These are phyloP conservation scores for Triadica sebifera DNA, from an alignment of 345 rosid genomes.

Conservation along the genomic window DNA sequence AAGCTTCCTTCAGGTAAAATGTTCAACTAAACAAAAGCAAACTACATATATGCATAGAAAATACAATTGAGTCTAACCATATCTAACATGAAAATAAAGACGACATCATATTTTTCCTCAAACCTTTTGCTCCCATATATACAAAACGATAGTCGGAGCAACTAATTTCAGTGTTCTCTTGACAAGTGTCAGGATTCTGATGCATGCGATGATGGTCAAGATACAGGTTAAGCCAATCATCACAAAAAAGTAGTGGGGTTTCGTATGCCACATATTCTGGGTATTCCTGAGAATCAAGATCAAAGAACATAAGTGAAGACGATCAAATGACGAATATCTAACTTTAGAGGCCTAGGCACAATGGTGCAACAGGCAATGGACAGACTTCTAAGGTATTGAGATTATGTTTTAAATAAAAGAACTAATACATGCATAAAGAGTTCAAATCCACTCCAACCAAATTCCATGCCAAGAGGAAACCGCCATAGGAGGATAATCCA, in stretches of 20 bases:
- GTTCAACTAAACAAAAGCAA: constrained; percentile 21
- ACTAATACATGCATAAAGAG: not conserved
- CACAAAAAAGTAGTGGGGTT: constrained; percentile 59
- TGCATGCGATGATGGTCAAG: constrained; percentile 73
- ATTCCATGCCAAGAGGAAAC: not conserved
- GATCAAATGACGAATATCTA: constrained; percentile 3
- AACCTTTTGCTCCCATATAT: constrained; percentile 95
- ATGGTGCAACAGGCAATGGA: not conserved
- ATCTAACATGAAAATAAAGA: constrained; percentile 10
- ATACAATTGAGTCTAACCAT: constrained; percentile 5
- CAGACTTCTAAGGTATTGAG: not conserved
- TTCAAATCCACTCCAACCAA: not conserved
- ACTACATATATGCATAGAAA: not conserved
- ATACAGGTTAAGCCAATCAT: constrained; percentile 93
- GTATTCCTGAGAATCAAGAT: constrained; percentile 65
- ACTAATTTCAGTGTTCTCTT: constrained; percentile 56
- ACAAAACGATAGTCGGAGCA: constrained; percentile 97
- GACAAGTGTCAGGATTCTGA: constrained; percentile 41
- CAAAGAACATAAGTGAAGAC: constrained; percentile 10
- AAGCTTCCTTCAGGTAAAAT: constrained; percentile 16
- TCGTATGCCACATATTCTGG: constrained; percentile 69
- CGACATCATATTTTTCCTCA: constrained; percentile 20
- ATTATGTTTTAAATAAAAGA: not conserved
- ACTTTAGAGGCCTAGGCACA: not conserved
- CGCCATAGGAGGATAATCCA: not conserved